Percentiles rank a stretch among this genome's conserved stretches.
phyloP scores from a whole-genome alignment of 2,329 filamentous ascomycete species.

The Monosporascus sp. region DNA sequence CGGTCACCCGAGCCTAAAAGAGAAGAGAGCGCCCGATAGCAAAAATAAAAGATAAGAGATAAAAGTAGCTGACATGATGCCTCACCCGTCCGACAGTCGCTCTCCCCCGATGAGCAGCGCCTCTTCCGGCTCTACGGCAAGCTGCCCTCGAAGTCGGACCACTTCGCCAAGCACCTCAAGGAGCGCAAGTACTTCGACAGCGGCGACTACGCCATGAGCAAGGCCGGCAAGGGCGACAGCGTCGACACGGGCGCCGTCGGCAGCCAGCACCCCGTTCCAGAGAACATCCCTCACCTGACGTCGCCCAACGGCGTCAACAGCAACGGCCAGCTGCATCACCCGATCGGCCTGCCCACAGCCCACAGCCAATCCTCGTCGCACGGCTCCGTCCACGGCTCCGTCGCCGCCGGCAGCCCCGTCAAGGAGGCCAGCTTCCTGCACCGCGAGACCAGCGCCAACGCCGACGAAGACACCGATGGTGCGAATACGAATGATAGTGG shows the following conservation, averaged over 20 bases:
- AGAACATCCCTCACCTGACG: constrained; percentile 88
- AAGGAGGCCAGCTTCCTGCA: constrained; percentile 89
- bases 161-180: constrained; percentile 97
- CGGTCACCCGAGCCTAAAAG: background rate
- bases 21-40: constrained; percentile 14
- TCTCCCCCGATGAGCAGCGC: constrained; percentile 91
- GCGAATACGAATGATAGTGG: constrained; percentile 34
- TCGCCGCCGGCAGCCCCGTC: constrained; percentile 66
- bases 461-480: constrained; percentile 14
- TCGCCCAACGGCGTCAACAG: constrained; percentile 50
- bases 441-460: constrained; percentile 65
- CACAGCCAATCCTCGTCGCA: constrained; percentile 47
- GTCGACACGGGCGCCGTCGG: constrained; percentile 91
- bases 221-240: constrained; percentile 93
- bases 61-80: constrained; percentile 3
- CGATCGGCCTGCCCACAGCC: constrained; percentile 29
- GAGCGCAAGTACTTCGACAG: constrained; percentile 99
- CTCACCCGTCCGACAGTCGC: constrained; percentile 51
- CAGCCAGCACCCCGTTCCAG: constrained; percentile 87
- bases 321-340: constrained; percentile 26
- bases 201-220: constrained; percentile 92
- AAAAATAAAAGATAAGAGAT: background rate
- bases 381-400: constrained; percentile 86
- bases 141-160: constrained; percentile 90
- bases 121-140: constrained; percentile 98